Evolutionary conservation across 768 basidiomycete genomes (phyloP).

Genomic region (Chiua virens): DNA sequence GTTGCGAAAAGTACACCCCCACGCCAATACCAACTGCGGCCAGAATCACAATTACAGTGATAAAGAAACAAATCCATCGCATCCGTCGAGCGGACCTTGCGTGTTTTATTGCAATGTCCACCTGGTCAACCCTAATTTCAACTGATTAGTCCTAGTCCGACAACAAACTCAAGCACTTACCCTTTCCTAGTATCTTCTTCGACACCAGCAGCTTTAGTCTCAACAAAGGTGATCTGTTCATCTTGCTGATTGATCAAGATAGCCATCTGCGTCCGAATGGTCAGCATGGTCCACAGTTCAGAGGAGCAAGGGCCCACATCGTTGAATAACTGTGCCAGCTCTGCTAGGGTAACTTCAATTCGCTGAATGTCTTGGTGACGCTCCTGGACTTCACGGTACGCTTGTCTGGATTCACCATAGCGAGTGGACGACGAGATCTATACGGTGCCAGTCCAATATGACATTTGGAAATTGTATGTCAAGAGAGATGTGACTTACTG

Average conservation of each 20-base stretch:
- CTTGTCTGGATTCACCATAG: constrained; percentile 81
- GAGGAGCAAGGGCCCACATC: constrained; percentile 51
- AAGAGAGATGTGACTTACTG: constrained; percentile 40
- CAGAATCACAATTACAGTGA: constrained; percentile 58
- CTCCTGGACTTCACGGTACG: constrained; percentile 86
- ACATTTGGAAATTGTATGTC: neutral
- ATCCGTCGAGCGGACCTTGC: constrained; percentile 73
- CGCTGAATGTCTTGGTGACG: constrained; percentile 82
- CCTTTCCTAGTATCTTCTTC: constrained; percentile 70
- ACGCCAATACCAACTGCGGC: constrained; percentile 37
- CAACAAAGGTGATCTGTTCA: constrained; percentile 63
- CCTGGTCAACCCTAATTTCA: constrained; percentile 53
- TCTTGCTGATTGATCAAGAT: constrained; percentile 79
- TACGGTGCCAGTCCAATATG: neutral
- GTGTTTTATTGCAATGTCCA: constrained; percentile 64
- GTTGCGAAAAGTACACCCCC: constrained; percentile 27
- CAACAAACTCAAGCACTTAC: constrained; percentile 39
- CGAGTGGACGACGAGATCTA: constrained; percentile 75
- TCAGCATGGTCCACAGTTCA: neutral
- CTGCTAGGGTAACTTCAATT: constrained; percentile 86
- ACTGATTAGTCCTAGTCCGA: neutral
- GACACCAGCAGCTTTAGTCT: constrained; percentile 60
- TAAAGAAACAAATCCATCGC: constrained; percentile 83
- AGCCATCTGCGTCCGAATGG: constrained; percentile 57
- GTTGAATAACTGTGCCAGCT: constrained; percentile 83